Evolutionary conservation across 768 basidiomycete genomes (phyloP).

Genomic region (Russula virescens): DNA sequence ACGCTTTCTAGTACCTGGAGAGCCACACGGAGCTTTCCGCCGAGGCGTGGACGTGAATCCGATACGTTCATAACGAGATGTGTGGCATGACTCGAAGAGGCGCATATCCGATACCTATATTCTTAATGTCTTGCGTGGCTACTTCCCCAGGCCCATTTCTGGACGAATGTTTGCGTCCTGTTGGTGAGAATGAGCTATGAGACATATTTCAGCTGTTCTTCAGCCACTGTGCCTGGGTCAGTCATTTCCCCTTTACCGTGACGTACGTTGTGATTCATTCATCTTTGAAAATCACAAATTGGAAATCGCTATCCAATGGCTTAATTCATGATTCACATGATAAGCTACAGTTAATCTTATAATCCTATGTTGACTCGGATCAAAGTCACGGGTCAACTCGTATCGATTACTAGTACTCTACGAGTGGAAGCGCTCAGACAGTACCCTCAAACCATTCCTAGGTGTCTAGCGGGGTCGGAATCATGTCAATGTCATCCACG

Average conservation of each 20-base stretch:
- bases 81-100: conserved; percentile 35
- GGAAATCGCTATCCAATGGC: too few relatives aligned
- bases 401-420: conserved; percentile 42
- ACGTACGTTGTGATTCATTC: conserved; percentile 34
- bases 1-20: conserved; percentile 28
- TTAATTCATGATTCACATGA: too few relatives aligned
- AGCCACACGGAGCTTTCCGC: conserved; percentile 31
- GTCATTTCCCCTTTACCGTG: conserved; percentile 58
- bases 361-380: conserved; percentile 38
- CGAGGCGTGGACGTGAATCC: conserved; percentile 27
- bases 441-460: conserved; percentile 48
- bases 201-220: conserved; percentile 37
- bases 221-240: conserved; percentile 33
- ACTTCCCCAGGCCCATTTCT: not conserved
- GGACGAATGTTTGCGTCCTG: conserved; percentile 37
- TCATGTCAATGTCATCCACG: conserved; percentile 23
- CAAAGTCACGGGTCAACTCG: conserved; percentile 42
- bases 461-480: conserved; percentile 39
- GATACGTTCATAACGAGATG: conserved; percentile 34
- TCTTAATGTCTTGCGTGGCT: not conserved
- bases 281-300: too few relatives aligned
- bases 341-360: too few relatives aligned
- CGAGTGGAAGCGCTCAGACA: conserved; percentile 50
- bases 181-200: conserved; percentile 46
- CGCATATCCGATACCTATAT: conserved; percentile 34